Conservation (phyloP, 2,329 filamentous ascomycete genomes). For the Aspergillus awamori region DNA sequence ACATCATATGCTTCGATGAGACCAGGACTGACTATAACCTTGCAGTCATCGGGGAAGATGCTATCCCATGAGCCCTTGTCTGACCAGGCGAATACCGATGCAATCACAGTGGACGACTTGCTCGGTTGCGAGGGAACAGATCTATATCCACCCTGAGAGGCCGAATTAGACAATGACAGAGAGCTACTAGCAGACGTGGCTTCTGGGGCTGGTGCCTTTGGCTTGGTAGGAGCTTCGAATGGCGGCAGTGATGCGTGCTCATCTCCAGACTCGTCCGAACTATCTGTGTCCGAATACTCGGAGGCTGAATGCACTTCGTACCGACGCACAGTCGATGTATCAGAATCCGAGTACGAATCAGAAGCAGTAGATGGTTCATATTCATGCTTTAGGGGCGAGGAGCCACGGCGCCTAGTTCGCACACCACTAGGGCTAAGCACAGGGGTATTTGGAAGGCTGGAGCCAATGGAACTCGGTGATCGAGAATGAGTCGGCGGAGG, state of each 20-base stretch:
- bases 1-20: constrained; percentile 66
- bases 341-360: constrained; percentile 60
- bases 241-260: constrained; percentile 34
- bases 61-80: constrained; percentile 64
- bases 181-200: constrained; percentile 57
- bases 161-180: constrained; percentile 77
- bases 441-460: constrained; percentile 49
- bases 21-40: constrained; percentile 64
- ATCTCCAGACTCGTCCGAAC: constrained; percentile 60
- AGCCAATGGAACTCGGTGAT: constrained; percentile 53
- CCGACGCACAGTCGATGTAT: constrained; percentile 59
- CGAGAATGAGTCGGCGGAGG: constrained; percentile 54
- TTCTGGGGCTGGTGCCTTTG: constrained; percentile 40
- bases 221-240: constrained; percentile 42
- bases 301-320: constrained; percentile 52
- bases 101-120: constrained; percentile 59
- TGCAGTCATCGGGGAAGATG: constrained; percentile 64
- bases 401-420: constrained; percentile 68
- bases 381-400: constrained; percentile 95
- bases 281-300: constrained; percentile 52
- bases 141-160: constrained; percentile 72
- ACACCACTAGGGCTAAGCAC: constrained; percentile 53
- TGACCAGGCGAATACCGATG: constrained; percentile 66
- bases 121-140: constrained; percentile 51
- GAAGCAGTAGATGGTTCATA: constrained; percentile 83